Evolutionary conservation across 345 rosid species (phyloP).

Genomic region (Hirschfeldia incana): DNA sequence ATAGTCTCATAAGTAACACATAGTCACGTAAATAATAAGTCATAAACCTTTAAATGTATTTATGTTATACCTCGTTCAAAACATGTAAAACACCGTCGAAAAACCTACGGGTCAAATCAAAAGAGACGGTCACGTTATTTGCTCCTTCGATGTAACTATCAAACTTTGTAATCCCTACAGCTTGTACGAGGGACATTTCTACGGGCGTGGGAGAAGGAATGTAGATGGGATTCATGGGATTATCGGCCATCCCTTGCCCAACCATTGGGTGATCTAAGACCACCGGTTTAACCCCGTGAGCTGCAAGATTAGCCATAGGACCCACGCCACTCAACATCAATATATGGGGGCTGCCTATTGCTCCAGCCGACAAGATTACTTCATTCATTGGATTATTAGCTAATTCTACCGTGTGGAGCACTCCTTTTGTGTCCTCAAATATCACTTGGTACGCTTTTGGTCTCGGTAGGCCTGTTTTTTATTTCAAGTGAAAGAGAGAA

Average conservation of each 20-base stretch:
- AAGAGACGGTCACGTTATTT: constrained; percentile 45
- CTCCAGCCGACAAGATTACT: constrained; percentile 68
- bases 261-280: constrained; percentile 57
- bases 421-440: constrained; percentile 47
- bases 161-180: constrained; percentile 57
- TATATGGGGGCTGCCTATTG: constrained; percentile 77
- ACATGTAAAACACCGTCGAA: constrained; percentile 20
- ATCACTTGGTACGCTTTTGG: constrained; percentile 62
- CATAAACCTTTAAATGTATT: background rate
- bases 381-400: constrained; percentile 42
- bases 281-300: constrained; percentile 44
- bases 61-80: constrained; percentile 32
- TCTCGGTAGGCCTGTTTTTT: constrained; percentile 12
- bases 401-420: constrained; percentile 44
- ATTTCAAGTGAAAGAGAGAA: background rate
- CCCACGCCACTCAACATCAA: constrained; percentile 79
- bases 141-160: constrained; percentile 55
- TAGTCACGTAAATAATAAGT: background rate
- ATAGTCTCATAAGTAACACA: background rate
- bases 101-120: constrained; percentile 37
- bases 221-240: constrained; percentile 28
- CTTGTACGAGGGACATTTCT: constrained; percentile 53
- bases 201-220: constrained; percentile 56
- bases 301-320: constrained; percentile 48
- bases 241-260: constrained; percentile 81